A percentile compares a stretch with the other conserved stretches of the same genome.
Conservation (phyloP, 2,329 filamentous ascomycete genomes). For the Sclerotinia spermophila region DNA sequence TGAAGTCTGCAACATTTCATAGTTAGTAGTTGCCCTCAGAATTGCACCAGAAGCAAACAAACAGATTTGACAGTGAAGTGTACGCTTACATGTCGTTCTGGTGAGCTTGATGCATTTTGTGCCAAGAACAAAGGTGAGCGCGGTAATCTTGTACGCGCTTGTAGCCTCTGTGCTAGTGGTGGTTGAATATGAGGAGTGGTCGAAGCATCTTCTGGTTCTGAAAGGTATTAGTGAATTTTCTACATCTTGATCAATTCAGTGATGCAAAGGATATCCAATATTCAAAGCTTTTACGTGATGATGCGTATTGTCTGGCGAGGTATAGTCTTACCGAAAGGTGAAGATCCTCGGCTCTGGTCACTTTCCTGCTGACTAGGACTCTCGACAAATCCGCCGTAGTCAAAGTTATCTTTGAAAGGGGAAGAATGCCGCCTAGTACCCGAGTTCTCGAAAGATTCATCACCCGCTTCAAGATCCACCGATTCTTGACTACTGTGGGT, state of each 20-base stretch:
- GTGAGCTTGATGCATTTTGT: constrained; percentile 36
- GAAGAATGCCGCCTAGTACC: constrained; percentile 15
- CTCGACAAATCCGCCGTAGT: constrained; percentile 34
- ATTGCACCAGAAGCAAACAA: not conserved
- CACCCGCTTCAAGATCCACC: not conserved
- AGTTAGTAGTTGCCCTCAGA: not conserved
- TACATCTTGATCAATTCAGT: not conserved
- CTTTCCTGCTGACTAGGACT: constrained; percentile 20
- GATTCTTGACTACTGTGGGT: constrained; percentile 12
- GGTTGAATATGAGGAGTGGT: constrained; percentile 28
- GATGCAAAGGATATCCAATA: not conserved
- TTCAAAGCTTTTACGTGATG: not conserved
- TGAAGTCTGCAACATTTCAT: constrained; percentile 15
- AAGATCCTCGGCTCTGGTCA: constrained; percentile 20
- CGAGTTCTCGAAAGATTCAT: constrained; percentile 11
- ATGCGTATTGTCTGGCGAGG: not conserved
- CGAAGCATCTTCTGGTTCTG: constrained; percentile 33
- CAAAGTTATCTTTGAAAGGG: constrained; percentile 30
- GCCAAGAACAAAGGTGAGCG: constrained; percentile 37
- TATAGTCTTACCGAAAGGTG: constrained; percentile 25
- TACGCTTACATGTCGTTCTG: constrained; percentile 24
- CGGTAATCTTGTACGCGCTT: constrained; percentile 27
- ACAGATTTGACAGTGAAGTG: not conserved
- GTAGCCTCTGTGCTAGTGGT: constrained; percentile 18
- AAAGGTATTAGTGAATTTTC: constrained; percentile 8